phyloP scores from a whole-genome alignment of 1,284 basidiomycete species.

The Sanguinoderma infundibulare region DNA sequence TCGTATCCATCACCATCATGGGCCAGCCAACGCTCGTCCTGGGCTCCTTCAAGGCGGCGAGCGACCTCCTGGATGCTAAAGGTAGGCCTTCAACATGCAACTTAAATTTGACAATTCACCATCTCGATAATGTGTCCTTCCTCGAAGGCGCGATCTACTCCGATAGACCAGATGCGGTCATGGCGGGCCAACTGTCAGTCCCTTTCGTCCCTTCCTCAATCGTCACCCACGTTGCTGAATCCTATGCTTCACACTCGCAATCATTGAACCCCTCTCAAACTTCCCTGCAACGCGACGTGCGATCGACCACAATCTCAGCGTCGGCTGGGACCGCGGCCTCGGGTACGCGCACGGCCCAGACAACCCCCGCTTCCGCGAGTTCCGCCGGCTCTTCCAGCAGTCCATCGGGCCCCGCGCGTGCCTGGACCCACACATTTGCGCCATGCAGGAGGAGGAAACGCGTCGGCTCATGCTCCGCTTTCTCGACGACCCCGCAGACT shows the following conservation, averaged over 20 bases:
- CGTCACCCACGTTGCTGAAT: not conserved
- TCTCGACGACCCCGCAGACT: constrained; percentile 34
- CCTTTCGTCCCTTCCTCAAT: not conserved
- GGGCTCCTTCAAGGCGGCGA: constrained; percentile 34
- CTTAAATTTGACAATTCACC: not conserved
- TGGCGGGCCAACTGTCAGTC: constrained; percentile 49
- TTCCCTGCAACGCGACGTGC: no score
- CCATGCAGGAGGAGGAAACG: constrained; percentile 37
- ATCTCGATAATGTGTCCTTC: not conserved
- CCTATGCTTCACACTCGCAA: no score
- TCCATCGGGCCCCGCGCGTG: constrained; percentile 43
- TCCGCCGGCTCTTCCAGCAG: constrained; percentile 44
- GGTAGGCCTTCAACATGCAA: constrained; percentile 19
- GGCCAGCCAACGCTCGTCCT: constrained; percentile 39
- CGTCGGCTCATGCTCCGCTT: constrained; percentile 37
- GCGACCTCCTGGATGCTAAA: constrained; percentile 36
- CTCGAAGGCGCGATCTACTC: constrained; percentile 42
- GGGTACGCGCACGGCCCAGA: constrained; percentile 42
- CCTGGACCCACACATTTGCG: constrained; percentile 29
- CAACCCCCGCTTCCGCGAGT: constrained; percentile 44
- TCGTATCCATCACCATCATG: constrained; percentile 34
- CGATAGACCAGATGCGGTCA: constrained; percentile 43
- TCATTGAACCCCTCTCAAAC: no score
- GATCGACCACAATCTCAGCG: no score
- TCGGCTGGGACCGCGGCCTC: constrained; percentile 47